Evolutionary conservation across 2,329 filamentous ascomycete species (phyloP), one percentile per base, ranked within the genome.

Genomic region (Aspergillus proliferans): DNA sequence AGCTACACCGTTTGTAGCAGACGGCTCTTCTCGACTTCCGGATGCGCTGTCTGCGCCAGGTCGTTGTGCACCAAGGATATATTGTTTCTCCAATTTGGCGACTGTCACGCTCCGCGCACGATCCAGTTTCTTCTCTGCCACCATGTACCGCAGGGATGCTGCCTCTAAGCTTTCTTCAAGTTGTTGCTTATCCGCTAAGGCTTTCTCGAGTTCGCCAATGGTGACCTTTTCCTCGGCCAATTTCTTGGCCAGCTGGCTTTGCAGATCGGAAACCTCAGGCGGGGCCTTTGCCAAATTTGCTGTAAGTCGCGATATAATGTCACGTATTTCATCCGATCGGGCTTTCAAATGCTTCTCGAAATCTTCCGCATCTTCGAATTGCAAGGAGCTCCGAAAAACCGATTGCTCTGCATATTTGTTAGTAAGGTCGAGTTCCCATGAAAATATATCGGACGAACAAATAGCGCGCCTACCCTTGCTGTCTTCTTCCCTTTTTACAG

Each of bases 91-190:
- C 51, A 98, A 72, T 66, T 95, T 95, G 53, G 91, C 87, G 1
- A 96, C 90, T 49, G 95, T 90, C 14, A 84, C 75, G 64, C 93
- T 98, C 69, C 88, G 92, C 21, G 86, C 82, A 40, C 93, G 83
- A 66, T 98, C 93, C 46, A 97, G 76, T 66, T 90, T 93, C 74
- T 95, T 94, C 68, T 98, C 93, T 0, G 93, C 93, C 58, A 94
- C 88, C 75, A 97, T 88, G 63, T 95, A 97, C 56, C 93, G 83
- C 51, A 95, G 76, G 4, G 90, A 95, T 14, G 92, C 93, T 30
- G 83, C 85, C 64, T 97, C 92, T 18, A 97, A 76, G 53, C 92
- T 86, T 61, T 93, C 87, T 43, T 88, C 88, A 3, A 95, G 77
- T 58, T 88, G 84, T 47, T 94, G 86, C 61, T 93, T 94, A 61